These are phyloP conservation scores for Ormosia semicastrata DNA, from an alignment of 306 rosid genomes.

Conservation along the genomic window DNA sequence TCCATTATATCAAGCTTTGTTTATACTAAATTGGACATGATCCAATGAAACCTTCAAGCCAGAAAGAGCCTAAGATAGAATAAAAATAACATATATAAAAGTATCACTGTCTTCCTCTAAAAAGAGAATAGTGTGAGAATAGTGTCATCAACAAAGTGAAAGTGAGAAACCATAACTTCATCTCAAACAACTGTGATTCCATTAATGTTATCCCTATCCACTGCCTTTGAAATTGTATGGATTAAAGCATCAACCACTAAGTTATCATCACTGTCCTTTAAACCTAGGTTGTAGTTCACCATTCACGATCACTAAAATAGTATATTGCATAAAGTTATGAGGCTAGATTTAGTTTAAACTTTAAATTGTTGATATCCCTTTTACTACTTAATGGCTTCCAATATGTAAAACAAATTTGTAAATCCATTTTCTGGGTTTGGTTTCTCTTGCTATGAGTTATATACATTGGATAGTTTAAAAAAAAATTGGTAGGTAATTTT, in stretches of 20 bases:
- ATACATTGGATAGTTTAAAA: not conserved
- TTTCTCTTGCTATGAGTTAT: too few species aligned
- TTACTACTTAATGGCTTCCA: not conserved
- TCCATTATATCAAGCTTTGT: too few species aligned
- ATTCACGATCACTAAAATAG: not conserved
- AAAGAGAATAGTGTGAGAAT: too few species aligned
- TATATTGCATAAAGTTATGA: not conserved
- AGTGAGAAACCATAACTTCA: not conserved
- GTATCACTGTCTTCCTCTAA: too few species aligned
- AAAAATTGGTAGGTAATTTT: not conserved
- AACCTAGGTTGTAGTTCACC: not conserved
- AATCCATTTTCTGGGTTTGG: not conserved
- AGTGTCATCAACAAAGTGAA: too few species aligned
- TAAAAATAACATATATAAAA: too few species aligned
- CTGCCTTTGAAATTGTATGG: not conserved
- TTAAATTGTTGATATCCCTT: not conserved
- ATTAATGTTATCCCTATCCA: not conserved
- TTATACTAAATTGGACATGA: too few species aligned
- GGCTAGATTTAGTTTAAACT: not conserved
- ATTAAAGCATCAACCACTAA: not conserved
- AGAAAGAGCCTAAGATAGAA: too few species aligned
- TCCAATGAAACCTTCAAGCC: too few species aligned
- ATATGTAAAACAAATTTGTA: not conserved
- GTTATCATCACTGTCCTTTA: not conserved
- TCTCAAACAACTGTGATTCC: not conserved